A percentile compares a stretch with the other conserved stretches of the same genome.
These are phyloP conservation scores for Naganishia antarctica DNA, from an alignment of 768 basidiomycete genomes.

Conservation along the genomic window DNA sequence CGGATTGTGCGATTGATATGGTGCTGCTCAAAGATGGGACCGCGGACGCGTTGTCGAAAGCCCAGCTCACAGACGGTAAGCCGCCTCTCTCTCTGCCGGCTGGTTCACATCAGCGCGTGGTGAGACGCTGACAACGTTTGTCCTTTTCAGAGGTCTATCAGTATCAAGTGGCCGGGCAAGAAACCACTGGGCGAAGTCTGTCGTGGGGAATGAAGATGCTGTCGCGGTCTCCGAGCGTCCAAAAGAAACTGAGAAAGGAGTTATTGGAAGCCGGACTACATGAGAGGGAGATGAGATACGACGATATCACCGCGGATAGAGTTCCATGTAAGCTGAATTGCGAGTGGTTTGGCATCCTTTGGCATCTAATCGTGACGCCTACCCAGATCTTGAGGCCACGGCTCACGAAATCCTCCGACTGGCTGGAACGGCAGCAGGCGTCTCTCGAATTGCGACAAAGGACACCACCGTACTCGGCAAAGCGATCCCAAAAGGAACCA, in stretches of 20 bases:
- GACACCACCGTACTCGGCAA: conserved; percentile 40
- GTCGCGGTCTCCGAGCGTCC: conserved; percentile 3
- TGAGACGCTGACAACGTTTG: background rate
- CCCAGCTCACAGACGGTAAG: conserved; percentile 36
- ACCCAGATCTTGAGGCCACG: conserved; percentile 43
- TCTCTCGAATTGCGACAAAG: conserved; percentile 33
- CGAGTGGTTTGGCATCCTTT: too few relatives aligned
- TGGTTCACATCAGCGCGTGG: background rate
- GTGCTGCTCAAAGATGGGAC: conserved; percentile 35
- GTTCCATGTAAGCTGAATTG: conserved; percentile 12
- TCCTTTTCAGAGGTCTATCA: conserved; percentile 28
- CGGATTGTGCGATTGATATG: conserved; percentile 44
- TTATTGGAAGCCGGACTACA: conserved; percentile 5
- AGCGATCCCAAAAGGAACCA: conserved; percentile 37
- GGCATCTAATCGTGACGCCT: too few relatives aligned
- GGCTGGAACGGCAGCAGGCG: conserved; percentile 36
- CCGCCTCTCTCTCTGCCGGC: too few relatives aligned
- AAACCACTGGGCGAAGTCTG: conserved; percentile 11
- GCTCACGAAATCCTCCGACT: conserved; percentile 38
- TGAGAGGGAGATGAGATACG: conserved; percentile 6
- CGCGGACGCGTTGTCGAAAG: conserved; percentile 36
- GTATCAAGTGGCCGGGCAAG: conserved; percentile 24
- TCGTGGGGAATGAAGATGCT: conserved; percentile 15
- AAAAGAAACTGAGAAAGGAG: conserved; percentile 13
- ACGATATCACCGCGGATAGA: conserved; percentile 18